Base-by-base conservation (phyloP, 495 filamentous ascomycete genomes). In the Trichoderma parareesei region DNA sequence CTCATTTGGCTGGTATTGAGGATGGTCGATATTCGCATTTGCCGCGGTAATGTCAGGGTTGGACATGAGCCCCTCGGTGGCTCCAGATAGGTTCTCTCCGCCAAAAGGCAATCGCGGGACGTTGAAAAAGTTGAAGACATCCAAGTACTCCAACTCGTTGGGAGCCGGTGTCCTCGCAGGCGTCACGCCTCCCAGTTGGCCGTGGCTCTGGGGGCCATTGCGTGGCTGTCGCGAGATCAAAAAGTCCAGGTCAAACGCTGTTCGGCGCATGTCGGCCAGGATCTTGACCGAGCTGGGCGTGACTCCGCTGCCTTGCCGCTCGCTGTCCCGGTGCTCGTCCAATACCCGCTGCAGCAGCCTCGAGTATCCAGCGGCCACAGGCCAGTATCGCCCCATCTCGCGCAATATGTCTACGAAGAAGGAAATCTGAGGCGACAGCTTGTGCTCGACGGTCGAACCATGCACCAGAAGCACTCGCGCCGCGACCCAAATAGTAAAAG, bases 101-200 rank as follows among this genome's bases (percentile, higher is more conserved):
- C 71, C 75, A 42, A 80, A 71, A 4, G 89, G 87, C 8, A 94
- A 77, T 18, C 90, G 79, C 4, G 92, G 92, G 55, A 94, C 84
- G 74, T 95, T 95, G 79, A 95, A 96, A 76, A 93, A 95, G 66
- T 92, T 90, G 72, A 96, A 96, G 2, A 95, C 90, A 70, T 96
- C 91, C n/a, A 95, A 77, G 69, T 93, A 95, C 68, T 95, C 92
- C 11, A 94, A 78, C 64, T 96, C 90, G 71, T 92, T 90, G 9
- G 88, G 84, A 10, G 83, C 88, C n/a, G 86, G 86, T 64, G 84
- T 91, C 38, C 85, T 78, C 10, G 79, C 79, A 1, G 80, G 74
- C 7, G 76, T 78, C 67, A 73, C 75, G 69, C 76, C 80, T 2
- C 75, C 73, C 18, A 78, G 67, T 41, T 72, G 70, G 70, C 73